A percentile compares a stretch with the other conserved stretches of the same genome.
These are phyloP conservation scores for Apiotrichum domesticum DNA, from an alignment of 1,284 basidiomycete species.

Conservation along the genomic window DNA sequence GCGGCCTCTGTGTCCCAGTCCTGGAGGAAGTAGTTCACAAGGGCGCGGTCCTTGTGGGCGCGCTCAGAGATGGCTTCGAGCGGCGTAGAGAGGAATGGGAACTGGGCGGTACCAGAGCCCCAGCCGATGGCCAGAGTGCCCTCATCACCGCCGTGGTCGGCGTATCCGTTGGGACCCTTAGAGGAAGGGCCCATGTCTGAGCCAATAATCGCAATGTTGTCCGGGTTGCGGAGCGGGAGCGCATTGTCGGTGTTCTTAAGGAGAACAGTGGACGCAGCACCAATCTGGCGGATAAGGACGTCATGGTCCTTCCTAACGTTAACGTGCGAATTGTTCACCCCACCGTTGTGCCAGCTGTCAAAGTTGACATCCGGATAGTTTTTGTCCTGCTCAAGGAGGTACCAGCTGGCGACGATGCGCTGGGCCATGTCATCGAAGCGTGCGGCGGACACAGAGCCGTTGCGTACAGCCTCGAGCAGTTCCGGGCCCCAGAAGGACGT, in stretches of 20 bases:
- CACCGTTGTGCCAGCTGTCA: constrained; percentile 13
- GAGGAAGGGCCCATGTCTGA: constrained; percentile 64
- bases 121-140: constrained; percentile 74
- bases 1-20: constrained; percentile 59
- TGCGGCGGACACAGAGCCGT: constrained; percentile 21
- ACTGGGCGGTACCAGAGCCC: constrained; percentile 59
- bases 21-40: constrained; percentile 52
- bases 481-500: constrained; percentile 14
- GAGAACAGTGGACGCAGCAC: constrained; percentile 54
- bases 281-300: constrained; percentile 36
- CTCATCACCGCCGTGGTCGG: constrained; percentile 53
- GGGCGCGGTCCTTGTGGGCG: constrained; percentile 55
- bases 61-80: constrained; percentile 63
- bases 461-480: constrained; percentile 22
- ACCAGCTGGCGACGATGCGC: constrained; percentile 29
- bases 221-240: constrained; percentile 56
- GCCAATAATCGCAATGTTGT: constrained; percentile 58
- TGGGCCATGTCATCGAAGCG: constrained; percentile 35
- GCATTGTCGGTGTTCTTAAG: constrained; percentile 60
- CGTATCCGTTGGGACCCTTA: constrained; percentile 66
- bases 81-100: constrained; percentile 52
- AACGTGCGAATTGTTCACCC: constrained; percentile 53
- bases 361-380: constrained; percentile 19
- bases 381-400: constrained; percentile 30
- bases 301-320: constrained; percentile 70